Evolutionary conservation across 2,329 filamentous ascomycete genomes (phyloP), one percentile per base, ranked within the genome.

Genomic region (Bipolaris bicolor): DNA sequence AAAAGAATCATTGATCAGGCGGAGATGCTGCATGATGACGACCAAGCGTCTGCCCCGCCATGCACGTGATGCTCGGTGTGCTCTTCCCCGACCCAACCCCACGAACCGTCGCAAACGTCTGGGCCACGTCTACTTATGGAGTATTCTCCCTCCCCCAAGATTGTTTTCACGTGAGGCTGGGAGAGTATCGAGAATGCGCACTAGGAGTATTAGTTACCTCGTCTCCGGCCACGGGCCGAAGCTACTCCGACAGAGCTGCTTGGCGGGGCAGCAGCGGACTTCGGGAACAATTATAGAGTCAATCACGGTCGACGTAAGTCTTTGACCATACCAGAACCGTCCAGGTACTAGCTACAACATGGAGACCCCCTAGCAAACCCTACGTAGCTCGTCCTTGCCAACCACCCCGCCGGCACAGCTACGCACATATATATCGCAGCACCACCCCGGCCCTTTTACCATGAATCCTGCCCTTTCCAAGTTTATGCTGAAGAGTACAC

Each of bases 381-480:
- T 26, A 31, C 33, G 29, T n/a, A 44, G 29, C 47, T 34, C 41
- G 39, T 20, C 26, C 49, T 41, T 37, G 54, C 24, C 33, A 36
- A 36, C 57, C 47, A 57, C 31, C 51, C 44, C 29, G 26, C 51
- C 49, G 50, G 51, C 26, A 51, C 54, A 54, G 61, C 57, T 69
- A 70, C 67, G 73, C 68, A 74, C 69, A 71, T 59, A 74, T 68
- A 74, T 70, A 71, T 59, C 60, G 55, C 50, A 52, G 41, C 33
- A 49, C 41, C 46, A 62, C 56, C 49, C 46, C 31, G 46, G 22
- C 45, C 55, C 40, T 26, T 16, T 63, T 43, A 48, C 29, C 51
- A 77, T 78, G 76, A 77, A 78, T 65, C 74, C 74, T 24, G 63
- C 72, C 31, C 71, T 78, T n/a, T 68, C 68, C 46, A 77, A 76